Percentiles rank a stretch among this genome's conserved stretches.
These are phyloP conservation scores for Anthracocystis setariae DNA, from an alignment of 1,284 basidiomycete species.

Conservation along the genomic window DNA sequence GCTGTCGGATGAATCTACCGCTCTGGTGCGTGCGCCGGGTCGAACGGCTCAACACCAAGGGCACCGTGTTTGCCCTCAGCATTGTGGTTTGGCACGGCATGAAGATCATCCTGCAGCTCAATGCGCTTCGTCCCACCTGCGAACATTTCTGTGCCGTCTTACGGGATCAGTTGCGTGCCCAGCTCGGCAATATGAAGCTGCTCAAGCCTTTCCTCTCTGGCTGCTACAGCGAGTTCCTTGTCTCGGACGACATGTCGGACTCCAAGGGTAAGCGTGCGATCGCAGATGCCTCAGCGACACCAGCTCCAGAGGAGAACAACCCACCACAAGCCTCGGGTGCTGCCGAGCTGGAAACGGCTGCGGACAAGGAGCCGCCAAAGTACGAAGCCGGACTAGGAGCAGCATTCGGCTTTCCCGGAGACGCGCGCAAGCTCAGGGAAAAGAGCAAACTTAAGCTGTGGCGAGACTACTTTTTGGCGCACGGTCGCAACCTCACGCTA, in stretches of 20 bases:
- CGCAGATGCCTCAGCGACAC: constrained; percentile 23
- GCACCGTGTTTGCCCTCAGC: constrained; percentile 85
- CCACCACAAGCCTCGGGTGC: constrained; percentile 20
- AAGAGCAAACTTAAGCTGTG: constrained; percentile 97
- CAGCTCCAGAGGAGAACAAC: constrained; percentile 22
- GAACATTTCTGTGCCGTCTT: constrained; percentile 92
- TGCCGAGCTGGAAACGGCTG: constrained; percentile 5
- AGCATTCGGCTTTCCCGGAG: constrained; percentile 67
- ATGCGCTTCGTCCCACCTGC: constrained; percentile 92
- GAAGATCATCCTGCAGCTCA: constrained; percentile 94
- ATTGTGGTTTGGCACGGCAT: constrained; percentile 94
- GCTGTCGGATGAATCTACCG: constrained; percentile 89
- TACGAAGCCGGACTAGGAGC: constrained; percentile 62
- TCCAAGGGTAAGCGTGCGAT: constrained; percentile 67
- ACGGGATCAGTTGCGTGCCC: constrained; percentile 87
- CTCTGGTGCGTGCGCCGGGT: constrained; percentile 92
- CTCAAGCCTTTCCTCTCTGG: constrained; percentile 91
- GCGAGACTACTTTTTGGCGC: constrained; percentile 80
- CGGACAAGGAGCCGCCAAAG: constrained; percentile 38
- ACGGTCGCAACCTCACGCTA: constrained; percentile 89
- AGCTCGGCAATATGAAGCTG: constrained; percentile 80
- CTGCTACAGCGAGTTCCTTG: constrained; percentile 91
- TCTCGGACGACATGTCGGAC: constrained; percentile 69
- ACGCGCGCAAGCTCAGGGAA: constrained; percentile 74
- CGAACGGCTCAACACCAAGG: constrained; percentile 78